phyloP scores from a whole-genome alignment of 345 rosid species.

The Anacardium occidentale region DNA sequence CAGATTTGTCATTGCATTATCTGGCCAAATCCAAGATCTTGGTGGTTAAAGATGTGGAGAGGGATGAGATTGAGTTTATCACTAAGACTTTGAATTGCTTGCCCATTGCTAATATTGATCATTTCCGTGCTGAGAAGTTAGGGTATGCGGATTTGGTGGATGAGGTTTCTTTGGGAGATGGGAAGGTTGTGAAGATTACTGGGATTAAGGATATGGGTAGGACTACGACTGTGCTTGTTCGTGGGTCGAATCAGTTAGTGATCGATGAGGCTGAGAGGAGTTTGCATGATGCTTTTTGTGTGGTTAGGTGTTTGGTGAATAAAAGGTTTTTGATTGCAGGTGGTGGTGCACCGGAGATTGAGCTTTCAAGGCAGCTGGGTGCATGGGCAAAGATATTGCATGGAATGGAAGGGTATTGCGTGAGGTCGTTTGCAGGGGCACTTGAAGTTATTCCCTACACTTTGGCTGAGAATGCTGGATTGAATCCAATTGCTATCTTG shows the following conservation, averaged over 20 bases:
- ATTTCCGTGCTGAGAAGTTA: conserved; percentile 84
- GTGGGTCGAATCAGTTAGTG: conserved; percentile 88
- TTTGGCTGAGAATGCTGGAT: conserved; percentile 92
- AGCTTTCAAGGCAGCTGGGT: conserved; percentile 92
- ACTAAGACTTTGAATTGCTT: conserved; percentile 94
- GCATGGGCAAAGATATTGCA: conserved; percentile 97
- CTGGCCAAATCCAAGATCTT: conserved; percentile 89
- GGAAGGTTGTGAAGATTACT: conserved; percentile 85
- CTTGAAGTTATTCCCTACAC: conserved; percentile 96
- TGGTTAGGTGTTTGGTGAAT: conserved; percentile 85
- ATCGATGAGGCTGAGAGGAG: conserved; percentile 98
- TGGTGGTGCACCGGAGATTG: conserved; percentile 99
- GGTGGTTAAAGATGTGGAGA: conserved; percentile 94
- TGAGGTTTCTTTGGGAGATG: conserved; percentile 92
- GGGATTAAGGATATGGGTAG: conserved; percentile 94
- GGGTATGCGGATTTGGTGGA: conserved; percentile 90
- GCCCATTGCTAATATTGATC: conserved; percentile 93
- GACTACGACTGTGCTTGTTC: conserved; percentile 86
- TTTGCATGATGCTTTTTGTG: conserved; percentile 93
- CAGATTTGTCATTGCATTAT: conserved; percentile 88
- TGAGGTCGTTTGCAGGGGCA: conserved; percentile 86
- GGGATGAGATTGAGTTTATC: conserved; percentile 94
- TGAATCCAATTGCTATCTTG: conserved; percentile 90
- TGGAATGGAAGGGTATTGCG: conserved; percentile 98
- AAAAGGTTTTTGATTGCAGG: conserved; percentile 96